Percentiles rank a stretch among this genome's conserved stretches.
Conservation (phyloP, 306 rosid genomes). For the Malus asiatica region DNA sequence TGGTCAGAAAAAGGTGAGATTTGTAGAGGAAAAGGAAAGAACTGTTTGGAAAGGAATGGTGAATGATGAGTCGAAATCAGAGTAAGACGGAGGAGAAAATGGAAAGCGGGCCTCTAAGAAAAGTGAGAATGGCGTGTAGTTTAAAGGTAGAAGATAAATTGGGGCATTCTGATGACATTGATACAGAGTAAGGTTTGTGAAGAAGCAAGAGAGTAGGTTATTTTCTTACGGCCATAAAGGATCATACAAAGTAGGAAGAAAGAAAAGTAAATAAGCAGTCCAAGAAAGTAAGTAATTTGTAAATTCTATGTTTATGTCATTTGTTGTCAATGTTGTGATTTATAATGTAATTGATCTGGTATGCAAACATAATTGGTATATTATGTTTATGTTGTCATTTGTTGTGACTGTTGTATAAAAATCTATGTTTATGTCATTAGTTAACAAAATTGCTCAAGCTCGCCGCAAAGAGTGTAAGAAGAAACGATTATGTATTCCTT, state of each 20-base stretch:
- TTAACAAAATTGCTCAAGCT: neutral
- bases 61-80: neutral
- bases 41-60: too few relatives aligned
- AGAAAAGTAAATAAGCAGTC: neutral
- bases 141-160: neutral
- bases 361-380: too few relatives aligned
- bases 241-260: neutral
- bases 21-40: too few relatives aligned
- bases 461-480: slow-evolving; percentile 38
- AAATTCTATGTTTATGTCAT: too few relatives aligned
- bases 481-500: slow-evolving; percentile 57
- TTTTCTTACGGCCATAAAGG: neutral
- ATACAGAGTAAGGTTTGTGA: neutral
- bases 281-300: neutral
- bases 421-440: too few relatives aligned
- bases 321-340: neutral
- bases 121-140: neutral
- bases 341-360: neutral
- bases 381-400: too few relatives aligned
- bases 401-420: too few relatives aligned
- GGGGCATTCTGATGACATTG: neutral
- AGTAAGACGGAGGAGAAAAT: neutral
- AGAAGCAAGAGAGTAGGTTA: neutral
- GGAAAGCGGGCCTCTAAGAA: neutral
- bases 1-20: neutral